These are phyloP conservation scores for Aspergillus sclerotiicarbonarius DNA, from an alignment of 495 filamentous ascomycete species.

Conservation along the genomic window DNA sequence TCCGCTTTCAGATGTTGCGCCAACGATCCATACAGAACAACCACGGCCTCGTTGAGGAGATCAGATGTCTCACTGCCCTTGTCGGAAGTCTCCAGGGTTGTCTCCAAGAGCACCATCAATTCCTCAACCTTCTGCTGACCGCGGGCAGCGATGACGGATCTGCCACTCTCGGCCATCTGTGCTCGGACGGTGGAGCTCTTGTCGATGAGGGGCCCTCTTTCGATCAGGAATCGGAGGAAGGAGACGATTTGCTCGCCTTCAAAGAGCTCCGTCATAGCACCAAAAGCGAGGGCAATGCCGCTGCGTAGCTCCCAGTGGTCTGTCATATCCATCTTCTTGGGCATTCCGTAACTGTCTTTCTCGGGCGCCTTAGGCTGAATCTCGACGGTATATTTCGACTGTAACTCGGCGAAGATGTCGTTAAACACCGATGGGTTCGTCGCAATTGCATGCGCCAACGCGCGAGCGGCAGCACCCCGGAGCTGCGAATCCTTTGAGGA, in stretches of 20 bases:
- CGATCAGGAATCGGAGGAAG: slow-evolving; percentile 82
- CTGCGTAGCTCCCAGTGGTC: slow-evolving; percentile 91
- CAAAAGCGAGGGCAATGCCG: slow-evolving; percentile 84
- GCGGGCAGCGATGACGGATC: slow-evolving; percentile 71
- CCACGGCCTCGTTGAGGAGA: slow-evolving; percentile 90
- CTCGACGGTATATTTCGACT: slow-evolving; percentile 68
- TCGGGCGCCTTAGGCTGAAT: slow-evolving; percentile 77
- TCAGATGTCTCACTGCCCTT: slow-evolving; percentile 75
- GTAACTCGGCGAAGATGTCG: slow-evolving; percentile 59
- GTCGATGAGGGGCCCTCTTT: slow-evolving; percentile 79
- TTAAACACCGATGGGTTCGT: slow-evolving; percentile 54
- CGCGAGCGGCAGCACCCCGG: slow-evolving; percentile 76
- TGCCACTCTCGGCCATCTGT: slow-evolving; percentile 93
- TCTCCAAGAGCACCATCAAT: slow-evolving; percentile 88
- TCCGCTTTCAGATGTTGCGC: slow-evolving; percentile 81
- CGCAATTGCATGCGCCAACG: slow-evolving; percentile 70
- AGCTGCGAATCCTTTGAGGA: slow-evolving; percentile 74
- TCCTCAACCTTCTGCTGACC: slow-evolving; percentile 79
- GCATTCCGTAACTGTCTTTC: slow-evolving; percentile 91
- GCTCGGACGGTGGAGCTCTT: slow-evolving; percentile 69
- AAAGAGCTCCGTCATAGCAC: slow-evolving; percentile 69
- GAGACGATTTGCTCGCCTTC: slow-evolving; percentile 64
- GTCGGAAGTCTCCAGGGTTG: slow-evolving; percentile 75
- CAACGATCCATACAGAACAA: slow-evolving; percentile 92
- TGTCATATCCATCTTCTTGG: slow-evolving; percentile 72